Conservation (phyloP, 1,284 basidiomycete genomes). For the Trametes hirsuta region DNA sequence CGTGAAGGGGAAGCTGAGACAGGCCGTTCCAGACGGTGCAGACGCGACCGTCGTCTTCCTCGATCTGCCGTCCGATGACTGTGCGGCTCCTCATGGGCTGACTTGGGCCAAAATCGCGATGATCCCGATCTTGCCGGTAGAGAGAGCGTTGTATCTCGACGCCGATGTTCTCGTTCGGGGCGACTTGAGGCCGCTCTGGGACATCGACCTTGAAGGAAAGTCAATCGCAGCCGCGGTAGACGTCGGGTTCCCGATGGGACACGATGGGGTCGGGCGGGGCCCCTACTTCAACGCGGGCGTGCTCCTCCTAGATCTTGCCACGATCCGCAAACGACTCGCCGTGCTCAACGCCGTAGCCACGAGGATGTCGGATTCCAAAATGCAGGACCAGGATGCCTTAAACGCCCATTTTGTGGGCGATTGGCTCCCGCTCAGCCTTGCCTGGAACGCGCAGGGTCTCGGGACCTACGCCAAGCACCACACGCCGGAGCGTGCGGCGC, state of each 20-base stretch:
- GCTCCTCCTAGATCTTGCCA: conserved; percentile 51
- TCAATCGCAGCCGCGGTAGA: conserved; percentile 49
- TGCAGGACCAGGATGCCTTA: conserved; percentile 54
- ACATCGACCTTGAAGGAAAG: conserved; percentile 44
- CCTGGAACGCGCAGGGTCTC: conserved; percentile 61
- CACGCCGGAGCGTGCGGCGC: conserved; percentile 38
- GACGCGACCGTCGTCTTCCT: conserved; percentile 48
- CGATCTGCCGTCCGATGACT: conserved; percentile 33
- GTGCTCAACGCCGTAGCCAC: conserved; percentile 34
- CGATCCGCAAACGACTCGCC: conserved; percentile 33
- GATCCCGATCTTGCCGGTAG: conserved; percentile 47
- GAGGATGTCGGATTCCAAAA: conserved; percentile 36
- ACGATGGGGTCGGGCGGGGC: conserved; percentile 33
- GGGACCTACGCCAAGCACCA: conserved; percentile 52
- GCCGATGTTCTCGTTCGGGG: conserved; percentile 52
- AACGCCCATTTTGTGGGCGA: conserved; percentile 48
- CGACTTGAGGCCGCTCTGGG: conserved; percentile 49
- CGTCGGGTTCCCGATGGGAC: conserved; percentile 55
- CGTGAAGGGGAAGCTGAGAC: conserved; percentile 40
- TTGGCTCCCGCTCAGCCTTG: conserved; percentile 45
- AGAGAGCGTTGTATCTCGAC: conserved; percentile 56
- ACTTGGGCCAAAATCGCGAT: conserved; percentile 58
- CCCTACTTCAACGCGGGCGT: conserved; percentile 63
- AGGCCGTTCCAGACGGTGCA: conserved; percentile 33
- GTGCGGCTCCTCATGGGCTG: conserved; percentile 33